These are phyloP conservation scores for Teunomyces atbi DNA, from an alignment of 805 yeast genomes.

Conservation along the genomic window DNA sequence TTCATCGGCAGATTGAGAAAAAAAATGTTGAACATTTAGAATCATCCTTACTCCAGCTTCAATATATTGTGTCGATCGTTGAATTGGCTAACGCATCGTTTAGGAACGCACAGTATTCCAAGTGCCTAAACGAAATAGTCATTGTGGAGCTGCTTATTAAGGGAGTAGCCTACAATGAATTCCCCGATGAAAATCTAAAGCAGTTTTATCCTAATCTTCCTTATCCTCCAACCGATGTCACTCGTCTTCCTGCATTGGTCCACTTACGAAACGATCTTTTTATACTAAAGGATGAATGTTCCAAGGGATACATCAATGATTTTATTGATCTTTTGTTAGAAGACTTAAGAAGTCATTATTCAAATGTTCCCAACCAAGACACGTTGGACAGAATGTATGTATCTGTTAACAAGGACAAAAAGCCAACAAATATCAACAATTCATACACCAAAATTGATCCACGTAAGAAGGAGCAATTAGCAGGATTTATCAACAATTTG, in stretches of 20 bases:
- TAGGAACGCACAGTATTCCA: slow-evolving; percentile 45
- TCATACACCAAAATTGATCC: slow-evolving; percentile 37
- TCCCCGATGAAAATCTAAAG: slow-evolving; percentile 14
- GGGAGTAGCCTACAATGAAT: slow-evolving; percentile 36
- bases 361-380: slow-evolving; percentile 44
- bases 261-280: slow-evolving; percentile 52
- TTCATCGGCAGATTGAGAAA: slow-evolving; percentile 50
- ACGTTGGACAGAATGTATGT: slow-evolving; percentile 50
- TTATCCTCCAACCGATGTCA: slow-evolving; percentile 40
- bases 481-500: slow-evolving; percentile 52
- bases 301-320: slow-evolving; percentile 60
- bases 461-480: slow-evolving; percentile 42
- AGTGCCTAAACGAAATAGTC: slow-evolving; percentile 57
- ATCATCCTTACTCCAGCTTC: slow-evolving; percentile 55
- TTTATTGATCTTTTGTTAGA: slow-evolving; percentile 55
- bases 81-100: slow-evolving; percentile 40
- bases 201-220: slow-evolving; percentile 20
- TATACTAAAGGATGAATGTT: slow-evolving; percentile 60
- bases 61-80: slow-evolving; percentile 30
- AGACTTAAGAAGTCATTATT: slow-evolving; percentile 62
- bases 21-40: slow-evolving; percentile 64
- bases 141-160: slow-evolving; percentile 54
- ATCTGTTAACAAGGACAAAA: slow-evolving; percentile 25
- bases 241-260: slow-evolving; percentile 49
- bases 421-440: slow-evolving; percentile 22